Base-by-base conservation (phyloP, 441 rosid species). In the Capsella rubella region DNA sequence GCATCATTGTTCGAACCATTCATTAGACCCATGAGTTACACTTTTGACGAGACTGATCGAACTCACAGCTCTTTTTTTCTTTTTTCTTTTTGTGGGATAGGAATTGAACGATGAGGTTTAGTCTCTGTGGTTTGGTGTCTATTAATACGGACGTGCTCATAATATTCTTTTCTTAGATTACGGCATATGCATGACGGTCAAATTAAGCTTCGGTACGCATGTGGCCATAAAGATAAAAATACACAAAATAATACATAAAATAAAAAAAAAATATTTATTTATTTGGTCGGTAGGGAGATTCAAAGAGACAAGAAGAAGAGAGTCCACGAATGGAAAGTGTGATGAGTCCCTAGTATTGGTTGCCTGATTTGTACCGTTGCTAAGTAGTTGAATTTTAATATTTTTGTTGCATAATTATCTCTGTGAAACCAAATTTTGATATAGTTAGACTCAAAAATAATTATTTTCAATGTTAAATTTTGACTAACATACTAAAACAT, bases 271-370 rank as follows among this genome's bases (percentile, higher is more conserved):
- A 3, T 10, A 10, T 0, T 2, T 13, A 59, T 27, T 7, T 27
- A 43, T 18, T 40, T 31, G 60, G 32, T 76, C 25, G 65, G 71
- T 55, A 34, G 28, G 71, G 5, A 45, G 43, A 46, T 55, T 47
- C 21, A 76, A 69, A 29, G 75, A 28, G 75, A 76, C 60, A 21
- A 21, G 25, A 21, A 21, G 25, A 12, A 55, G 66, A 46, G 37
- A 49, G 64, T 69, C 59, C 51, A 69, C 27, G 63, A 75, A 75
- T 69, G 65, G 63, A 69, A 75, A 75, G 65, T 75, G 69, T 67
- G 51, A 12, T 18, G 64, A 52, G 51, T 60, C 69, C 32, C 57
- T 43, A 53, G 55, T 55, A 55, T 21, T 21, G 25, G 59, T 62
- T 75, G 75, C 79, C 31, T 16, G 67, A 46, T 62, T 0, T 37